Percentiles rank a stretch among this genome's conserved stretches.
Conservation (phyloP, 2,329 filamentous ascomycete species). For the Monilinia fructigena region DNA sequence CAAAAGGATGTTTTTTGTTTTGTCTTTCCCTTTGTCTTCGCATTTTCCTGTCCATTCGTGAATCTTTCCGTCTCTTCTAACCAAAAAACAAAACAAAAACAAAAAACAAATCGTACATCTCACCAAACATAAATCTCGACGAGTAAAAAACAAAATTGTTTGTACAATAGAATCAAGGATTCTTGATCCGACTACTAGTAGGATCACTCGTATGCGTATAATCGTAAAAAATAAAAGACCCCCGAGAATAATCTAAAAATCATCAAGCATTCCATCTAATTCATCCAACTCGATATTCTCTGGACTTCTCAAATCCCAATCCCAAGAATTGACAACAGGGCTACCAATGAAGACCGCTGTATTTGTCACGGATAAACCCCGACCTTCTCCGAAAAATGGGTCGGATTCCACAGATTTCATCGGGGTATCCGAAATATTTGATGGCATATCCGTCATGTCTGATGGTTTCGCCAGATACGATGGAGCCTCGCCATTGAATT, state of each 20-base stretch:
- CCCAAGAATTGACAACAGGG: constrained; percentile 57
- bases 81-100: background rate
- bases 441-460: constrained; percentile 32
- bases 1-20: background rate
- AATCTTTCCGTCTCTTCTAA: constrained; percentile 15
- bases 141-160: constrained; percentile 1
- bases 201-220: constrained; percentile 14
- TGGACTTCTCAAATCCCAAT: constrained; percentile 66
- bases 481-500: constrained; percentile 52
- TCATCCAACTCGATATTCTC: constrained; percentile 92
- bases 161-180: constrained; percentile 16
- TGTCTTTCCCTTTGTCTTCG: constrained; percentile 7
- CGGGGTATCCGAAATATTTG: constrained; percentile 29
- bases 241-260: constrained; percentile 43
- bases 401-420: constrained; percentile 35
- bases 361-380: constrained; percentile 32
- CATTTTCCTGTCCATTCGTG: constrained; percentile 5
- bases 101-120: constrained; percentile 12
- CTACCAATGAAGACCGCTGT: constrained; percentile 45
- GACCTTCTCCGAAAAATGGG: constrained; percentile 38
- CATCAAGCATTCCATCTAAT: constrained; percentile 81
- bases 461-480: constrained; percentile 51
- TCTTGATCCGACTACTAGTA: constrained; percentile 5
- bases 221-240: background rate
- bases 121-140: background rate